phyloP scores from a whole-genome alignment of 2,329 filamentous ascomycete species.

The Dothistroma septosporum region DNA sequence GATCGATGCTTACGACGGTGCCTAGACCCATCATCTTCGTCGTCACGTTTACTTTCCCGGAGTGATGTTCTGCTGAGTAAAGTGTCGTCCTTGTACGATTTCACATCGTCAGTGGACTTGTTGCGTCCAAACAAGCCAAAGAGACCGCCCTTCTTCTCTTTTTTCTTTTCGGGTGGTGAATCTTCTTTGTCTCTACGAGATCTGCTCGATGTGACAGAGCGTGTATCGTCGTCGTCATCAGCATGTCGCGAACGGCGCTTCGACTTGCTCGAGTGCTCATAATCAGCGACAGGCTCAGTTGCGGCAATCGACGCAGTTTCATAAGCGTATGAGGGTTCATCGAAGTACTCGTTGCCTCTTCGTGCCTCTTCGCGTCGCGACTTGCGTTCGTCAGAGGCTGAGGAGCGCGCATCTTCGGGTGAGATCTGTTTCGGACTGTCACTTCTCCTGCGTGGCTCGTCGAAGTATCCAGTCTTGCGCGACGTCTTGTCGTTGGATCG shows the following conservation, averaged over 20 bases:
- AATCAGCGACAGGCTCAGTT: slow-evolving; percentile 40
- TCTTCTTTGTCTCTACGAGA: slow-evolving; percentile 38
- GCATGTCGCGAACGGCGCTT: slow-evolving; percentile 23
- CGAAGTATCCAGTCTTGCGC: slow-evolving; percentile 1
- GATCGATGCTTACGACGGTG: slow-evolving; percentile 43
- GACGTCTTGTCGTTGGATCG: neutral
- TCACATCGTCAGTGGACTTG: slow-evolving; percentile 40
- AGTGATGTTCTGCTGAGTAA: slow-evolving; percentile 20
- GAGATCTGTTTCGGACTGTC: slow-evolving; percentile 22
- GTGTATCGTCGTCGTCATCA: slow-evolving; percentile 41
- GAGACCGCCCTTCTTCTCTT: slow-evolving; percentile 45
- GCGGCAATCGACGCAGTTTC: slow-evolving; percentile 40
- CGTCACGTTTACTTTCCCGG: slow-evolving; percentile 23
- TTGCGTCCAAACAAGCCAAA: slow-evolving; percentile 44
- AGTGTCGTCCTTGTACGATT: slow-evolving; percentile 27
- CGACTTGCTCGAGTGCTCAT: slow-evolving; percentile 37
- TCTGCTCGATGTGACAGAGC: slow-evolving; percentile 40
- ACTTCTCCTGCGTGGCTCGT: slow-evolving; percentile 10
- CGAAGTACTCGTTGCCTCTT: slow-evolving; percentile 33
- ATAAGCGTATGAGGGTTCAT: slow-evolving; percentile 34
- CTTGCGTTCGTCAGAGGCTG: slow-evolving; percentile 34
- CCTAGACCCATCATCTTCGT: slow-evolving; percentile 44
- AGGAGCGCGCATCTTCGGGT: slow-evolving; percentile 26
- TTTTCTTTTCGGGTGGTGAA: slow-evolving; percentile 31
- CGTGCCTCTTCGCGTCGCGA: slow-evolving; percentile 28